Percentiles rank a stretch among this genome's conserved stretches.
Evolutionary conservation across 208 protist genomes (phyloP).

Genomic region (Acanthamoeba castellanii): DNA sequence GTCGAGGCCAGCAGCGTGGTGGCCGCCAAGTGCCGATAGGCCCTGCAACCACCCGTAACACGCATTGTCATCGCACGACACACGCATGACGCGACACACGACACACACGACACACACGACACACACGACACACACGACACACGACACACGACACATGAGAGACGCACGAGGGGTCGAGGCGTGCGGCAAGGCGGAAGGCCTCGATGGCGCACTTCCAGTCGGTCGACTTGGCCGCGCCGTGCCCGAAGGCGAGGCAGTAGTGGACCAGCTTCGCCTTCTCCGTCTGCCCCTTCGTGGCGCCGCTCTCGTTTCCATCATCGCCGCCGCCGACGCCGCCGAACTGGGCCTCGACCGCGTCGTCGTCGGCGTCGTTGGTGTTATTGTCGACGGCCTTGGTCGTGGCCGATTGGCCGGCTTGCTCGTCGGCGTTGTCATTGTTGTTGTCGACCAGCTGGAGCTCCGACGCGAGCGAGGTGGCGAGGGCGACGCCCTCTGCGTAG

Average conservation of each 20-base stretch:
- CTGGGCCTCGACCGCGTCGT: not conserved
- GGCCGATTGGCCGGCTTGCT: not conserved
- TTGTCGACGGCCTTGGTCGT: not conserved
- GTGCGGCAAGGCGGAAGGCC: conserved; percentile 30
- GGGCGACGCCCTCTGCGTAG: not conserved
- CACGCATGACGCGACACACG: not conserved
- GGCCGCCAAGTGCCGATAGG: conserved; percentile 39
- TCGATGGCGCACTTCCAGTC: conserved; percentile 18
- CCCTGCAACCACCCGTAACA: not conserved
- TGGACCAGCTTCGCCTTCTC: not conserved
- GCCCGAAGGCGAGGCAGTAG: conserved; percentile 29
- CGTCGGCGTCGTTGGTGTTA: not conserved
- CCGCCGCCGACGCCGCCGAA: not conserved
- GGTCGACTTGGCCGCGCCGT: not conserved
- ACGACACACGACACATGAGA: not conserved
- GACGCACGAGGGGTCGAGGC: conserved; percentile 2
- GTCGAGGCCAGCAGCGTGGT: not conserved
- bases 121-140: no score
- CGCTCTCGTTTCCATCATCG: not conserved
- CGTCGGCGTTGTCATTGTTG: not conserved
- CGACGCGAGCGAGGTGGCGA: not conserved
- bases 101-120: no score
- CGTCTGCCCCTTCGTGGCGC: not conserved
- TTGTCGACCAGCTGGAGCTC: not conserved
- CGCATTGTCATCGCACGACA: not conserved